Base-by-base conservation (phyloP, 352 stramenopile species). In the Phytophthora sp. region DNA sequence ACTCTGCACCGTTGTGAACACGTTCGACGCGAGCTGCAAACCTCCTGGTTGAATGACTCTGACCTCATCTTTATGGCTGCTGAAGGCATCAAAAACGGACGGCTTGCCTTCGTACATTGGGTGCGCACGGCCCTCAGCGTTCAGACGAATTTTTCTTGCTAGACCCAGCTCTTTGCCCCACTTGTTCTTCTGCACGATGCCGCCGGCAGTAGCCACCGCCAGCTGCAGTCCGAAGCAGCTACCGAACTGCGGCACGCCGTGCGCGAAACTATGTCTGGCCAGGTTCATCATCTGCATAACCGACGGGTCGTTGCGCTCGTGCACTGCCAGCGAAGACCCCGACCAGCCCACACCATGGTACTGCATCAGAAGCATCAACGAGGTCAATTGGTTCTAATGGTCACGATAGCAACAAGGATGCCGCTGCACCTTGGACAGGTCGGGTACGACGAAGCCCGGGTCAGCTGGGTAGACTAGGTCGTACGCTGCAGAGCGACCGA, bases 321-420 rank as follows among this genome's bases (percentile, higher is more conserved):
- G 64, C 5, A 91, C 79, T 1, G 80, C 82, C 35, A 93, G 76
- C 36, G 82, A 93, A 15, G 76, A 94, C 20, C 86, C 86, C 1
- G 86, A 89, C 86, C 86, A 94, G 30, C 73, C 84, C n/a, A 93
- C 69, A 18, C 63, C 82, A 77, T 94, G 79, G 52, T 89, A 91
- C 81, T 84, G 29, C 20, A 31, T 54, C 27, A 52, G 30, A 47
- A 21, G n/a, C 30, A 50, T 13, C 31, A 66, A 30, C 18, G 47
- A 46, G 42, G 21, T 62, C 20, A 50, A 31, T 36, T 42, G 27
- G 27, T 3, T 0, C 18, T 51, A 13, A 4, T 54, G n/a, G 13
- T n/a, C 58, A 6, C 20, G 62, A 23, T n/a, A 20, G 21, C 35
- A n/a, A 23, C 16, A 41, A 23, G 13, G 26, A 23, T n/a, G 9